A percentile compares a stretch with the other conserved stretches of the same genome.
Conservation (phyloP, 2,329 filamentous ascomycete species). For the Beauveria rudraprayagi region DNA sequence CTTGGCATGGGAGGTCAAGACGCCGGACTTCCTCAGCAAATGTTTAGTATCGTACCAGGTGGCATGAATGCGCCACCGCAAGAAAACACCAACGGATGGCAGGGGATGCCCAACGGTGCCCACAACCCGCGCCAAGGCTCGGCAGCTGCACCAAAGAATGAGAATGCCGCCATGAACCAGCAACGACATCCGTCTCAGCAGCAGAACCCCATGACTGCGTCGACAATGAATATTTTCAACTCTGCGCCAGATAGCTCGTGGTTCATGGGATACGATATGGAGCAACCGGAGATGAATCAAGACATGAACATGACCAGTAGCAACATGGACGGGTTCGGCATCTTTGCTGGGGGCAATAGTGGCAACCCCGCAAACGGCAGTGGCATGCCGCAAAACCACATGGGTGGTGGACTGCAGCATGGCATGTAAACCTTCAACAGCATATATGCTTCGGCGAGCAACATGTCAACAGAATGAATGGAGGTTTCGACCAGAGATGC, state of each 20-base stretch:
- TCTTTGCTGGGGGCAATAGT: constrained; percentile 32
- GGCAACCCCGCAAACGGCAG: constrained; percentile 2
- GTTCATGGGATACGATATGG: constrained; percentile 91
- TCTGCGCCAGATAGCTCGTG: constrained; percentile 58
- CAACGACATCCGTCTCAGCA: neutral
- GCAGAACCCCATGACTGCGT: constrained; percentile 7
- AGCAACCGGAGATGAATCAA: constrained; percentile 57
- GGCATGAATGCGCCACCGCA: constrained; percentile 30
- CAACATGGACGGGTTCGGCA: constrained; percentile 40
- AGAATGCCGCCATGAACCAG: neutral
- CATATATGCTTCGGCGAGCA: neutral
- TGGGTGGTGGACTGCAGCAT: constrained; percentile 7
- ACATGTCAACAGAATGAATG: neutral
- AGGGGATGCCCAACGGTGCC: constrained; percentile 27
- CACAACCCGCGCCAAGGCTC: constrained; percentile 17
- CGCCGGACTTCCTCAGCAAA: constrained; percentile 52
- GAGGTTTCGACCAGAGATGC: neutral
- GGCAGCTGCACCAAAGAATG: neutral
- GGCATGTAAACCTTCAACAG: neutral
- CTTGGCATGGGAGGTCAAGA: constrained; percentile 42
- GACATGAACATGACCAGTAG: constrained; percentile 35
- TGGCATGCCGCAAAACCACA: constrained; percentile 9
- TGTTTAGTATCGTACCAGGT: constrained; percentile 52
- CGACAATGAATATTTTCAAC: constrained; percentile 17
- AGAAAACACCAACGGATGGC: constrained; percentile 29